Evolutionary conservation across 1,284 basidiomycete genomes (phyloP).

Genomic region (Pseudozyma hubeiensis): DNA sequence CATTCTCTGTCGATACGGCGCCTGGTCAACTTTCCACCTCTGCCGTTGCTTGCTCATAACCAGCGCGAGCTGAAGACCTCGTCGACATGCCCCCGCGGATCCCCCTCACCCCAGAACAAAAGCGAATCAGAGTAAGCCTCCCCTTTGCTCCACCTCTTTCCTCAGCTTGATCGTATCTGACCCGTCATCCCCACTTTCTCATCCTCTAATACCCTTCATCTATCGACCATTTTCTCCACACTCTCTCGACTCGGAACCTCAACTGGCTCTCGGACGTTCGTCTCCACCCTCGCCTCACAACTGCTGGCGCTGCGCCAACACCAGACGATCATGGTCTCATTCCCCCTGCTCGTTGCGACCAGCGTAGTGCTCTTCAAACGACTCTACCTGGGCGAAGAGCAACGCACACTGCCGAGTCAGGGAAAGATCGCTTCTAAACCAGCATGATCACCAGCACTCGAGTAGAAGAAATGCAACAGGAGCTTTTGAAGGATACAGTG

Average conservation of each 20-base stretch:
- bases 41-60: too few species aligned
- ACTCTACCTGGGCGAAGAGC: slow-evolving; percentile 62
- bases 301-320: background rate
- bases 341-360: slow-evolving; percentile 48
- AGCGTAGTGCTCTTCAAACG: slow-evolving; percentile 60
- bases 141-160: background rate
- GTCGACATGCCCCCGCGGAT: slow-evolving; percentile 28
- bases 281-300: background rate
- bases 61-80: background rate
- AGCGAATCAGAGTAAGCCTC: slow-evolving; percentile 40
- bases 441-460: slow-evolving; percentile 12
- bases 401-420: slow-evolving; percentile 47
- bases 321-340: slow-evolving; percentile 50
- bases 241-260: too few species aligned
- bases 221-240: too few species aligned
- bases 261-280: background rate
- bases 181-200: too few species aligned
- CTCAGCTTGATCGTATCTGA: background rate
- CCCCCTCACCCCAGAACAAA: slow-evolving; percentile 46
- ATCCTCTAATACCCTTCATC: too few species aligned
- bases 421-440: slow-evolving; percentile 38
- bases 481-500: too few species aligned
- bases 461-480: background rate
- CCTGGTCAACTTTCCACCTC: too few species aligned
- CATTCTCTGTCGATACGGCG: too few species aligned